Percentiles rank a stretch among this genome's conserved stretches.
These are phyloP conservation scores for Coemansia sp. DNA, from an alignment of 192 early-diverging fungal genomes.

Conservation along the genomic window DNA sequence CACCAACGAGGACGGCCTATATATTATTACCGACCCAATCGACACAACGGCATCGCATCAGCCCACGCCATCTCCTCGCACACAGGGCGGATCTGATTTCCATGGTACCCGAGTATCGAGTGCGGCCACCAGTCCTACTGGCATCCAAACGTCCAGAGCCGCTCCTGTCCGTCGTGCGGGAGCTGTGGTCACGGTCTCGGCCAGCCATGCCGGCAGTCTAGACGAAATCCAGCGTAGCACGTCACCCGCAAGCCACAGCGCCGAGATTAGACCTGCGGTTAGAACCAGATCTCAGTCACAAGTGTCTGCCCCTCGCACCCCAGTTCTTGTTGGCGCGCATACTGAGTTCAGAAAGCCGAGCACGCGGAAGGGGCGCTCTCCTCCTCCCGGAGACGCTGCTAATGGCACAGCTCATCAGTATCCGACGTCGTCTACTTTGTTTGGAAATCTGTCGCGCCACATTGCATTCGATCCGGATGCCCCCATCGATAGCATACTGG, in stretches of 20 bases:
- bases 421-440: background rate
- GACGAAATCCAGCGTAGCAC: conserved; percentile 40
- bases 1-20: conserved; percentile 13
- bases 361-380: background rate
- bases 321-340: background rate
- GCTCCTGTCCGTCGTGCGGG: conserved; percentile 23
- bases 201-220: conserved; percentile 9
- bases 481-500: background rate
- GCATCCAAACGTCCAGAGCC: conserved; percentile 13
- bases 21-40: conserved; percentile 9
- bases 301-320: conserved; percentile 8
- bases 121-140: conserved; percentile 19
- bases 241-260: conserved; percentile 11
- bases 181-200: conserved; percentile 17
- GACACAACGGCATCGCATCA: conserved; percentile 1
- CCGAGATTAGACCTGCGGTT: background rate
- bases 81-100: background rate
- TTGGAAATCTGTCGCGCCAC: conserved; percentile 1
- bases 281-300: conserved; percentile 36
- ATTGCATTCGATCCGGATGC: conserved; percentile 5
- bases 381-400: background rate
- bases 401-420: background rate
- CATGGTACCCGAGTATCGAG: conserved; percentile 14
- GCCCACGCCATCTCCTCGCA: conserved; percentile 17
- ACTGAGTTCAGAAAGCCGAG: background rate